Percentiles rank a stretch among this genome's conserved stretches.
Conservation (phyloP, 805 yeast genomes). For the Komagataella pseudopastoris region DNA sequence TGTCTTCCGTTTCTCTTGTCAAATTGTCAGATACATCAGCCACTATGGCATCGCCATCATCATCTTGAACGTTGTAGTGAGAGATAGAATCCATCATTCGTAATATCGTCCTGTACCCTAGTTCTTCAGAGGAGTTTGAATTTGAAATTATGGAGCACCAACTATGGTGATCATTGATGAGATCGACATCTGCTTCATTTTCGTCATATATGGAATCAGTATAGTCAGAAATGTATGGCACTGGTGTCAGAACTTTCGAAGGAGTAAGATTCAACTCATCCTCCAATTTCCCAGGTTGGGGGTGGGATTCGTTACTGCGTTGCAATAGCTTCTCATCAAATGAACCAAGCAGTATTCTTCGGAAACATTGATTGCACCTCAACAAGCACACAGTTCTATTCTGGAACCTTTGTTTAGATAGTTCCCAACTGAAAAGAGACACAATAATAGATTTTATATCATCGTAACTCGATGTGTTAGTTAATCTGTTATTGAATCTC, state of each 20-base stretch:
- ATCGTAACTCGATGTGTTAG: not conserved
- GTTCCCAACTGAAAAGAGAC: constrained; percentile 23
- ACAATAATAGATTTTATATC: constrained; percentile 7
- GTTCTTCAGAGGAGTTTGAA: constrained; percentile 6
- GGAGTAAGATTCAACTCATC: constrained; percentile 4
- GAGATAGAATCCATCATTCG: constrained; percentile 2
- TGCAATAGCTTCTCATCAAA: not conserved
- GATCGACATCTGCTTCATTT: constrained; percentile 11
- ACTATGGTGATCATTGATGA: constrained; percentile 19
- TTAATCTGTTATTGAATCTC: constrained; percentile 4
- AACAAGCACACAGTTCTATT: constrained; percentile 14
- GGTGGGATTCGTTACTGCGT: not conserved
- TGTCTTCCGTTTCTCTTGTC: constrained; percentile 6
- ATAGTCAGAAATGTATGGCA: not conserved
- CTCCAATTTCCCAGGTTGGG: not conserved
- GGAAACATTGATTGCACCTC: constrained; percentile 19
- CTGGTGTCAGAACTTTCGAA: not conserved
- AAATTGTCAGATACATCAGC: constrained; percentile 2
- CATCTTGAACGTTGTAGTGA: constrained; percentile 1
- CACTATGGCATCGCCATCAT: constrained; percentile 2
- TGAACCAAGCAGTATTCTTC: constrained; percentile 16
- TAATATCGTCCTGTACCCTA: constrained; percentile 10
- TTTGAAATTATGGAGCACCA: constrained; percentile 19
- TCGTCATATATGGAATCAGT: constrained; percentile 3
- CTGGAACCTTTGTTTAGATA: constrained; percentile 14